Base-by-base conservation (phyloP, 495 filamentous ascomycete genomes). In the Aspergillus saccharolyticus region DNA sequence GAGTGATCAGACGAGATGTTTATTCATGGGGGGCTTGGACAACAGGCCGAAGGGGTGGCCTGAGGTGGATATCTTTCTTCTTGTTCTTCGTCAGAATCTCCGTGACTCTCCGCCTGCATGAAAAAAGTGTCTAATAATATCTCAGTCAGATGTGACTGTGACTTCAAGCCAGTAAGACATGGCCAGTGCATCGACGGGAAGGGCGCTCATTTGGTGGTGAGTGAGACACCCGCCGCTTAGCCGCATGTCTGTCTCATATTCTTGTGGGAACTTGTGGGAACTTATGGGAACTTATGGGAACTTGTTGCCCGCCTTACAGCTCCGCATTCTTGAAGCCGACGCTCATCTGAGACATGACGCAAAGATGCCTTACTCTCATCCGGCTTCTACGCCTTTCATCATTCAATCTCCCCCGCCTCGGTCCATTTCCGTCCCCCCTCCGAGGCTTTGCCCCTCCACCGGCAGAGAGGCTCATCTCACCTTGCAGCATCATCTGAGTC, bases 211-310 rank as follows among this genome's bases (percentile, higher is more conserved):
- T 51, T 18, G 55, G 19, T 48, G n/a, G n/a, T 10, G 24, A 17
- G 18, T 57, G 24, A 57, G 55, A 57, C 55, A 57, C 15, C 20
- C 30, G 44, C 54, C 28, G 54, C 44, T 47, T 47, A 39, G 54
- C 54, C 45, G 55, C 55, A 57, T 51, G 46, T 25, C 21, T 57
- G 55, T 57, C 55, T 57, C 55, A 57, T 57, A 18, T 17, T 4
- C 42, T 28, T 28, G 25, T 28, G 3, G 25, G n/a, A n/a, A n/a
- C n/a, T n/a, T n/a, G n/a, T n/a, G n/a, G n/a, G n/a, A n/a, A n/a
- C n/a, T n/a, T n/a, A n/a, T n/a, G n/a, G n/a, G n/a, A n/a, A n/a
- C n/a, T 9, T 28, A 9, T 28, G 25, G 3, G 3, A 9, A 3
- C 9, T 3, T 25, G 19, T 20, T 58, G 49, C 42, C 56, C 56